Conservation (phyloP, 352 stramenopile genomes). For the Saprolegnia diclina region DNA sequence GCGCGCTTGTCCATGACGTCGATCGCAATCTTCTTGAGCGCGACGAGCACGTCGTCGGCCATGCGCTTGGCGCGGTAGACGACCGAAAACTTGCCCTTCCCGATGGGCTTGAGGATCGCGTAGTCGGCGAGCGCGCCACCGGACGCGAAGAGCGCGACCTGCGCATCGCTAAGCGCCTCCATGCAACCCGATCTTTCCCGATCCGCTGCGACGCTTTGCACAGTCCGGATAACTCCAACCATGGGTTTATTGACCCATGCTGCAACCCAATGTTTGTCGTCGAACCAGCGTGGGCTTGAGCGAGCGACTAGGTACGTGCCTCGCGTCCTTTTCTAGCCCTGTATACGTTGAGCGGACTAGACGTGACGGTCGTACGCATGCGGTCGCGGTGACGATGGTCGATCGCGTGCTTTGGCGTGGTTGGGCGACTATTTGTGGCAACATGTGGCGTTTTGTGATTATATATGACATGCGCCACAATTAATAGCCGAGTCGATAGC, state of each 20-base stretch:
- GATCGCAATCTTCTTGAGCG: constrained; percentile 92
- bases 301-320: too few species aligned
- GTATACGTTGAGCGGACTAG: too few species aligned
- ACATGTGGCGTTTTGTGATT: too few species aligned
- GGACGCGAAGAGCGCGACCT: constrained; percentile 55
- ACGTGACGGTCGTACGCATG: too few species aligned
- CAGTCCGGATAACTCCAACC: not conserved
- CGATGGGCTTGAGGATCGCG: constrained; percentile 83
- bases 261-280: too few species aligned
- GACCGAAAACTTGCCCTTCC: constrained; percentile 91
- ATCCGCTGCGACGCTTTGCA: constrained; percentile 1
- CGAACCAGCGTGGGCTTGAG: too few species aligned
- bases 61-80: constrained; percentile 83
- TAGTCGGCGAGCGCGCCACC: constrained; percentile 64
- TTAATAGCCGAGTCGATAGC: too few species aligned
- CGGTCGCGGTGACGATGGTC: too few species aligned
- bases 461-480: too few species aligned
- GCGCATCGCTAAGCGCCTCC: constrained; percentile 67
- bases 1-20: constrained; percentile 86
- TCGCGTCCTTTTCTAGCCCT: too few species aligned
- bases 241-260: not conserved
- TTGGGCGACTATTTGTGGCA: too few species aligned
- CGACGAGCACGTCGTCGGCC: constrained; percentile 63
- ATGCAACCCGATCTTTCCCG: constrained; percentile 31
- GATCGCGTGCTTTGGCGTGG: too few species aligned